Evolutionary conservation across 495 filamentous ascomycete genomes (phyloP), one percentile per base, ranked within the genome.

Genomic region (Lophiostoma macrostomum): DNA sequence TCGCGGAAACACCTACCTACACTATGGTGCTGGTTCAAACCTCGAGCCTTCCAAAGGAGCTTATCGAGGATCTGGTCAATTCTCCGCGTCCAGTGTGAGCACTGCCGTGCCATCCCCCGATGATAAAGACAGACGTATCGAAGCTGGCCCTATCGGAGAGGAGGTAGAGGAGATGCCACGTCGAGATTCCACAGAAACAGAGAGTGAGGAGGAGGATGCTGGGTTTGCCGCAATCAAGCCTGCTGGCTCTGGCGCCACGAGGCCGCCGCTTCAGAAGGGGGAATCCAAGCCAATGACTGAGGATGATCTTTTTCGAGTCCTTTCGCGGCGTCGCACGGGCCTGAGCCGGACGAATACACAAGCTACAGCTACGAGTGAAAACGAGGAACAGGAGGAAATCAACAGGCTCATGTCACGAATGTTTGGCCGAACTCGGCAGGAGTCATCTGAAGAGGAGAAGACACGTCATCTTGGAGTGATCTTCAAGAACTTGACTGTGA

Each of bases 371-470:
- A 11, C 58, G 2, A 57, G 64, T 5, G 50, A 66, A 22, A 72
- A 76, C 12, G 78, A 80, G 36, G 78, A 82, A 42, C 74, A 73
- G 60, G 75, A 70, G 13, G 80, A 84, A 62, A 79, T 86, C 29
- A 71, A 81, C 53, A 69, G 62, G 24, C 53, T 85, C 12, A 77
- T 86, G 56, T 83, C 81, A 16, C 74, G 78, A 1, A 85, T 85
- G 76, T 89, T 83, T 61, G 85, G 76, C 24, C 70, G 69, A 35
- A 74, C 78, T 34, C 70, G 84, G 25, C 79, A 83, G 53, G 76
- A 73, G 14, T 67, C 78, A 6, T 85, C 81, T 0, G 77, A 86
- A 48, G 85, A 87, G 61, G 84, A 86, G 64, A 80, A 85, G 58
- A 69, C 69, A 3, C 37, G 69, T 30, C 69, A 72, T 53, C 35